Percentiles rank a stretch among this genome's conserved stretches.
Evolutionary conservation across 2,329 filamentous ascomycete genomes (phyloP).

Genomic region (Trichoderma oligosporum): DNA sequence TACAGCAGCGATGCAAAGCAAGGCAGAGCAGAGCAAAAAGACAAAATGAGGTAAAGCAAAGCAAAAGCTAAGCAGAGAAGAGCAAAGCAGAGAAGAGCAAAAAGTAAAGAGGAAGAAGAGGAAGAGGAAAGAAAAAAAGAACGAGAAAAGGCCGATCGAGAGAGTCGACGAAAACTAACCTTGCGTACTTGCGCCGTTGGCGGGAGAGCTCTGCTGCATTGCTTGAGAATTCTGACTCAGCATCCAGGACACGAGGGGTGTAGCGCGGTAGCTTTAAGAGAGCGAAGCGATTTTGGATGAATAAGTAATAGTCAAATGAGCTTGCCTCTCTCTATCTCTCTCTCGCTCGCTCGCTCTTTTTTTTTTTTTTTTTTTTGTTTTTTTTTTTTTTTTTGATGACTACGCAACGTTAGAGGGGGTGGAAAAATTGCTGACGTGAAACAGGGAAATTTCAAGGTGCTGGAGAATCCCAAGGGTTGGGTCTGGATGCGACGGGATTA

Average conservation of each 20-base stretch:
- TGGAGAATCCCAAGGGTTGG: background rate
- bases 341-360: too few relatives aligned
- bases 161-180: constrained; percentile 15
- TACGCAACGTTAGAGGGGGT: constrained; percentile 8
- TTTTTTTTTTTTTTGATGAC: constrained; percentile 17
- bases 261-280: constrained; percentile 8
- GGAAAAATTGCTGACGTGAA: constrained; percentile 19
- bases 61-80: background rate
- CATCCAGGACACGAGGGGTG: constrained; percentile 12
- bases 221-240: constrained; percentile 22
- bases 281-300: too few relatives aligned
- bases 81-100: background rate
- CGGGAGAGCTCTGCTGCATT: constrained; percentile 22
- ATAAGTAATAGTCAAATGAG: too few relatives aligned
- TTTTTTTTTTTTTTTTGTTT: too few relatives aligned
- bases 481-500: constrained; percentile 21
- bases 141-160: background rate
- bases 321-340: too few relatives aligned
- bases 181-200: constrained; percentile 22
- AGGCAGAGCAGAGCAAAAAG: background rate
- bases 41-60: background rate
- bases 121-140: background rate
- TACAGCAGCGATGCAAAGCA: constrained; percentile 6
- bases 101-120: background rate
- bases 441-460: constrained; percentile 10